phyloP scores from a whole-genome alignment of 805 yeast genomes.

The Sugiyamaella floridensis region DNA sequence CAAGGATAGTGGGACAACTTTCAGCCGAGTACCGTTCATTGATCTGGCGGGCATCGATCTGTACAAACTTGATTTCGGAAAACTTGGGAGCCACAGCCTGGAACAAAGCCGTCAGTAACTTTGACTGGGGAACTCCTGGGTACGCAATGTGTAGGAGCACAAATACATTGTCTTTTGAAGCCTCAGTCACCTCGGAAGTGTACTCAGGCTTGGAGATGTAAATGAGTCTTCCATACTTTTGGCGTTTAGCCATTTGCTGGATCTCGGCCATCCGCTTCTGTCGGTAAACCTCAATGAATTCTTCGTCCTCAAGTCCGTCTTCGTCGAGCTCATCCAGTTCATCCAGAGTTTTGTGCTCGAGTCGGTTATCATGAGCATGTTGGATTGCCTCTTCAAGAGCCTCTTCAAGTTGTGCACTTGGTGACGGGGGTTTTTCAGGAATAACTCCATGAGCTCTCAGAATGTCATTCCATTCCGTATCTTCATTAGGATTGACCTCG shows the following conservation, averaged over 20 bases:
- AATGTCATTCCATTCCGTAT: conserved; percentile 98
- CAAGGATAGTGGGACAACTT: conserved; percentile 84
- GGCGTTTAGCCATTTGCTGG: conserved; percentile 46
- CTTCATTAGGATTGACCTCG: conserved; percentile 91
- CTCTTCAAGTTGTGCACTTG: conserved; percentile 78
- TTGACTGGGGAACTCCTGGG: conserved; percentile 56
- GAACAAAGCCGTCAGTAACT: conserved; percentile 59
- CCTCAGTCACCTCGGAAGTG: conserved; percentile 74
- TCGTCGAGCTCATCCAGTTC: conserved; percentile 86
- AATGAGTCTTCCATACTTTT: conserved; percentile 65
- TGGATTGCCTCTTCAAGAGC: conserved; percentile 77
- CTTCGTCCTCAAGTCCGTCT: conserved; percentile 81
- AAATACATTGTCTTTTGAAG: conserved; percentile 49
- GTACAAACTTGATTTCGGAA: conserved; percentile 82
- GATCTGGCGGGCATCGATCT: conserved; percentile 85
- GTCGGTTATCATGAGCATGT: conserved; percentile 72
- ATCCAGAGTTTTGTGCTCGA: conserved; percentile 68
- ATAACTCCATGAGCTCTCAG: conserved; percentile 83
- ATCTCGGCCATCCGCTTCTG: conserved; percentile 72
- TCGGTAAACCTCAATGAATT: conserved; percentile 67
- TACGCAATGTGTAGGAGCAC: conserved; percentile 76
- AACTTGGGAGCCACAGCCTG: conserved; percentile 55
- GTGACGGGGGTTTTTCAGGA: conserved; percentile 86
- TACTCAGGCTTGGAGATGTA: conserved; percentile 87
- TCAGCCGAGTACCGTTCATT: conserved; percentile 85